These are phyloP conservation scores for Diaporthe sp. DNA, from an alignment of 2,329 filamentous ascomycete species.

Conservation along the genomic window DNA sequence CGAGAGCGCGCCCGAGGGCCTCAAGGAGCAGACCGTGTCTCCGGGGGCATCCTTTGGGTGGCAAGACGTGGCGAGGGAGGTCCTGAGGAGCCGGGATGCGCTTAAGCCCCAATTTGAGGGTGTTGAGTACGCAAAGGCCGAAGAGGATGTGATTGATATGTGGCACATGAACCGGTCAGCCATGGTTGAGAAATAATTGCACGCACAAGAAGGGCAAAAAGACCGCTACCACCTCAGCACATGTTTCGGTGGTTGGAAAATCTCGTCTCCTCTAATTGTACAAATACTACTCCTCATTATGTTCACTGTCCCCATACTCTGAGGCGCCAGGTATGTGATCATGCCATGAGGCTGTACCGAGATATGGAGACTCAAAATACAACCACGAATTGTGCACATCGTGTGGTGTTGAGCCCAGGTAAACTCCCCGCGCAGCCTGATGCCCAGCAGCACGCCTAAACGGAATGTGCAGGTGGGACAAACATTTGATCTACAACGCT, in stretches of 20 bases:
- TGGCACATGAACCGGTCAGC: constrained; percentile 31
- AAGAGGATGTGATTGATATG: constrained; percentile 28
- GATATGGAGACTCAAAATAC: not conserved
- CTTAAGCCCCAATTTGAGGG: constrained; percentile 6
- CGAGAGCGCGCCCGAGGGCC: not conserved
- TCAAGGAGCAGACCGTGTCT: not conserved
- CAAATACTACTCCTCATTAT: not conserved
- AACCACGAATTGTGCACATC: not conserved
- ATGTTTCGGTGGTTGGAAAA: not conserved
- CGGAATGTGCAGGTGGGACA: not conserved
- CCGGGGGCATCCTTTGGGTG: constrained; percentile 14
- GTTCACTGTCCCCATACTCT: not conserved
- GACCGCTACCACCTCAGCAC: not conserved
- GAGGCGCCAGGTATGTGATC: not conserved
- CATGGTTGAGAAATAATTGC: constrained; percentile 35
- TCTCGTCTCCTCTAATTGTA: not conserved
- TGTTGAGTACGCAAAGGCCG: constrained; percentile 18
- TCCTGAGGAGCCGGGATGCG: constrained; percentile 28
- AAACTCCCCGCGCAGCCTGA: not conserved
- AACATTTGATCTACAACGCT: not conserved
- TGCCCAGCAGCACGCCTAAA: not conserved
- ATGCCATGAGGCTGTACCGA: not conserved
- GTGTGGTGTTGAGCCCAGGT: no score
- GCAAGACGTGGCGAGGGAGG: constrained; percentile 27
- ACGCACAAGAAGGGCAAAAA: not conserved